Evolutionary conservation across 371 early-diverging fungal species (phyloP).

Genomic region (Thermomucor indicae-seudaticae): DNA sequence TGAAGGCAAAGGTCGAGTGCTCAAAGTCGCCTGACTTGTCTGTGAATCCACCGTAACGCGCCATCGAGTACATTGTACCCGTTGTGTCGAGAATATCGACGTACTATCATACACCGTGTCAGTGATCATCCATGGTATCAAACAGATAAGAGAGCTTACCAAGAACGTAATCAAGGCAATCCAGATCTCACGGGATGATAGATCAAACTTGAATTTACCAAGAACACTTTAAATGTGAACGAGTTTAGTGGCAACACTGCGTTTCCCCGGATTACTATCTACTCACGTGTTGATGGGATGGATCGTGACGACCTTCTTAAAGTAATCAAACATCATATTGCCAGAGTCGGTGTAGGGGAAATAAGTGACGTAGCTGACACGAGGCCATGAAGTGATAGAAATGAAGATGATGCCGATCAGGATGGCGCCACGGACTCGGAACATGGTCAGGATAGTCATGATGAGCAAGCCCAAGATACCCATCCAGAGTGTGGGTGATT

Average conservation of each 20-base stretch:
- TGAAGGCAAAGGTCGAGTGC: constrained; percentile 67
- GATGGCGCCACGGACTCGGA: constrained; percentile 70
- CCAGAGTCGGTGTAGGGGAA: constrained; percentile 68
- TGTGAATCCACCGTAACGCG: constrained; percentile 77
- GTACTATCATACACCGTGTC: constrained; percentile 22
- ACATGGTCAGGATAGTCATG: constrained; percentile 60
- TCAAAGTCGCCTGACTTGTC: constrained; percentile 74
- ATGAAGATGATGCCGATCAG: constrained; percentile 68
- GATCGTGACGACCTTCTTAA: constrained; percentile 67
- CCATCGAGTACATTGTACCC: constrained; percentile 77
- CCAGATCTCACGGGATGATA: constrained; percentile 65
- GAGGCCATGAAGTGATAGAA: constrained; percentile 68
- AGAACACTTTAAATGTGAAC: too few species aligned
- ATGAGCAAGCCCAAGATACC: constrained; percentile 72
- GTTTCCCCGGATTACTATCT: too few species aligned
- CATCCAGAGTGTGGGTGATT: constrained; percentile 66
- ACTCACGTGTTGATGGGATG: constrained; percentile 54
- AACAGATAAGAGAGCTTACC: constrained; percentile 2
- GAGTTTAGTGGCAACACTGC: too few species aligned
- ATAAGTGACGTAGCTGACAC: constrained; percentile 61
- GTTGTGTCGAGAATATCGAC: constrained; percentile 82
- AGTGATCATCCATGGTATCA: background rate
- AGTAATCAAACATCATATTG: constrained; percentile 62
- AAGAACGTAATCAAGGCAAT: constrained; percentile 76
- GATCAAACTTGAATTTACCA: constrained; percentile 61